Conservation (phyloP, 495 filamentous ascomycete species). For the Chaetomidium leptoderma region DNA sequence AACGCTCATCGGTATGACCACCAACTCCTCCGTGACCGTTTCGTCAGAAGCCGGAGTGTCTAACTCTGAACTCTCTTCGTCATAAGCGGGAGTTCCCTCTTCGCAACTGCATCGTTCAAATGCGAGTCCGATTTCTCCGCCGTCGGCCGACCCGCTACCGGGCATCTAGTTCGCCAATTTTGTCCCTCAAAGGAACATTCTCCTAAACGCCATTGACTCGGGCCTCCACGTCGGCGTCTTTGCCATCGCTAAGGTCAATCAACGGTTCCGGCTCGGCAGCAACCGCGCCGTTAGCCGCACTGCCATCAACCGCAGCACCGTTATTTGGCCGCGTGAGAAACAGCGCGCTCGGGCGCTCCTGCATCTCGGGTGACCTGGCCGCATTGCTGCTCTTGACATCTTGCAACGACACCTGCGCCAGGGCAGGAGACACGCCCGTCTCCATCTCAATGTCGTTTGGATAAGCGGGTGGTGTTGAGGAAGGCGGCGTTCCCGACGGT, state of each 20-base stretch:
- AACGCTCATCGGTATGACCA: too few species aligned
- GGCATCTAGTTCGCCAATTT: too few species aligned
- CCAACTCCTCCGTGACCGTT: too few species aligned
- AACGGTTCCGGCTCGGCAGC: neutral
- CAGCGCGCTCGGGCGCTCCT: slow-evolving; percentile 27
- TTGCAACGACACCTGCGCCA: slow-evolving; percentile 20
- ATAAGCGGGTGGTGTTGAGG: neutral
- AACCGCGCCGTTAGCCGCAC: neutral
- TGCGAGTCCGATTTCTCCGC: too few species aligned
- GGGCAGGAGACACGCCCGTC: neutral
- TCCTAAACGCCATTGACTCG: neutral
- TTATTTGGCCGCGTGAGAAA: slow-evolving; percentile 7
- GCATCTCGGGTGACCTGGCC: slow-evolving; percentile 34
- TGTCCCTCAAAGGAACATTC: neutral
- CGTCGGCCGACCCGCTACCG: too few species aligned
- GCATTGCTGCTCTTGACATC: slow-evolving; percentile 2
- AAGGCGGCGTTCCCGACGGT: neutral
- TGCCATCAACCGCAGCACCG: neutral
- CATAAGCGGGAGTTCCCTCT: too few species aligned
- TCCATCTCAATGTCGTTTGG: slow-evolving; percentile 14
- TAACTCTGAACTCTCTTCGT: too few species aligned
- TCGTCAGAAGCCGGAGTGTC: too few species aligned
- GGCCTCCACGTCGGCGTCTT: neutral
- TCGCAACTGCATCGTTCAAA: too few species aligned
- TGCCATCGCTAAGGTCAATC: neutral